A percentile compares a stretch with the other conserved stretches of the same genome.
Conservation (phyloP, 345 rosid genomes). For the Corchorus olitorius region DNA sequence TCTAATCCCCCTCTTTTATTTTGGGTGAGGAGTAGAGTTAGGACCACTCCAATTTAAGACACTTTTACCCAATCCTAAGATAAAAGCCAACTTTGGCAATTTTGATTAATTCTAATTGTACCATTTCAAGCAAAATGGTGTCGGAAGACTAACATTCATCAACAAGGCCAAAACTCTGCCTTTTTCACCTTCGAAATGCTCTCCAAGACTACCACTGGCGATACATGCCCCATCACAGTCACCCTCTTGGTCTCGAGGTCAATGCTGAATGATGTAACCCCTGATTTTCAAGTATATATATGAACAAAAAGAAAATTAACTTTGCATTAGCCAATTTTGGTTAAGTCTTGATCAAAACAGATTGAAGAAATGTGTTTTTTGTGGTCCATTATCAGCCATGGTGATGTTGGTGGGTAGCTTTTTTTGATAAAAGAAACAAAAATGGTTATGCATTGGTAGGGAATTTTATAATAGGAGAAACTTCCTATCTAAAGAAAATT, state of each 20-base stretch:
- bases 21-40: not conserved
- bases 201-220: constrained; percentile 65
- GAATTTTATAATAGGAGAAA: not conserved
- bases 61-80: not conserved
- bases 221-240: constrained; percentile 81
- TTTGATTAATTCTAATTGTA: not conserved
- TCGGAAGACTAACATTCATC: not conserved
- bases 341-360: not conserved
- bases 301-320: not conserved
- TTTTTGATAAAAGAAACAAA: too few species aligned
- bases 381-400: too few species aligned
- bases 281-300: constrained; percentile 26
- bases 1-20: not conserved
- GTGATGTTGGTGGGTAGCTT: too few species aligned
- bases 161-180: constrained; percentile 78
- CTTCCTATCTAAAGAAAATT: not conserved
- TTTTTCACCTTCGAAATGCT: constrained; percentile 83
- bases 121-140: not conserved
- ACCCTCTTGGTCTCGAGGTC: constrained; percentile 85
- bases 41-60: not conserved
- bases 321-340: constrained; percentile 6
- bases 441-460: too few species aligned
- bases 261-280: constrained; percentile 80
- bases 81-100: not conserved
- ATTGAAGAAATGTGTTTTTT: too few species aligned